Percentiles rank a stretch among this genome's conserved stretches.
Conservation (phyloP, 495 filamentous ascomycete species). For the Penicillium lividum region DNA sequence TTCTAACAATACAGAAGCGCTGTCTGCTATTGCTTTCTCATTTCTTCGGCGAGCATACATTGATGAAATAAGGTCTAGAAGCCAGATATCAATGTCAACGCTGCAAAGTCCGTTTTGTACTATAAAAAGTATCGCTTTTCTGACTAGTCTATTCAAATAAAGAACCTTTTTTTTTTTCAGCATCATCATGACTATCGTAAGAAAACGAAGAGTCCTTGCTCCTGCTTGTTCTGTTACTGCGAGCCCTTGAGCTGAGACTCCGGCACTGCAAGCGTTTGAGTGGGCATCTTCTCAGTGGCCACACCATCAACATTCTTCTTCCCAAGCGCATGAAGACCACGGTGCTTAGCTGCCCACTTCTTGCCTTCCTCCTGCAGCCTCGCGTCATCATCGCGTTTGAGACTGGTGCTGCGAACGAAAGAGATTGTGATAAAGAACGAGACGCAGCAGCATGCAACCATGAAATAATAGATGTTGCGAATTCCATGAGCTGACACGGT, state of each 20-base stretch:
- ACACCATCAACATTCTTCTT: constrained; percentile 3
- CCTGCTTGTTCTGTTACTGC: not conserved
- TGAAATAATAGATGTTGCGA: constrained; percentile 13
- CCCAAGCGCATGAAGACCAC: constrained; percentile 2
- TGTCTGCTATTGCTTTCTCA: not conserved
- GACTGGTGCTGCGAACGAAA: constrained; percentile 7
- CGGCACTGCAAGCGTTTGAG: not conserved
- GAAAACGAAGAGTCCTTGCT: not conserved
- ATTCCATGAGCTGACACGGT: constrained; percentile 1
- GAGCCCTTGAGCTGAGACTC: not conserved
- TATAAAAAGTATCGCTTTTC: not conserved
- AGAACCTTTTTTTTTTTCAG: not conserved
- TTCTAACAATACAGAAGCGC: not conserved
- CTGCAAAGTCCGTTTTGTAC: not conserved
- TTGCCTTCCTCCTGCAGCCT: constrained; percentile 10
- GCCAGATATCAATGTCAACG: not conserved
- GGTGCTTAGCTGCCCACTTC: constrained; percentile 8
- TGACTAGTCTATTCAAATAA: not conserved
- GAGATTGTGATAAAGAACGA: constrained; percentile 6
- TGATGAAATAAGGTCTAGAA: not conserved
- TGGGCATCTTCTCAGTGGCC: not conserved
- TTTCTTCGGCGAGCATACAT: not conserved
- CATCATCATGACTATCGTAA: not conserved
- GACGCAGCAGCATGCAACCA: constrained; percentile 7
- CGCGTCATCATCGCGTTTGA: constrained; percentile 9